Conservation (phyloP, 176 grass and related monocot species). For the Leersia perrieri region DNA sequence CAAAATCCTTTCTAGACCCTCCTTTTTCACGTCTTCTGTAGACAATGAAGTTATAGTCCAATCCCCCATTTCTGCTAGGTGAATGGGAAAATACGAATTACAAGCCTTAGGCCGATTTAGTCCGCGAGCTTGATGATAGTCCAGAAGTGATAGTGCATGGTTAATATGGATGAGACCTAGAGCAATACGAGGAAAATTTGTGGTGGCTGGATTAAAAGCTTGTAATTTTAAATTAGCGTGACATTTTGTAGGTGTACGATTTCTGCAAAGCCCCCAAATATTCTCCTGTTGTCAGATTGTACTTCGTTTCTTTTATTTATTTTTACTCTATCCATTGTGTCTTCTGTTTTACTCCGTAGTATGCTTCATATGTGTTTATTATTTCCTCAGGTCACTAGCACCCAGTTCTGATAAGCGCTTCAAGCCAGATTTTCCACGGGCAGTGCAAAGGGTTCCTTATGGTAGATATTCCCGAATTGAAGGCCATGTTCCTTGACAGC, state of each 20-base stretch:
- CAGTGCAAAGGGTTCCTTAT: conserved; percentile 45
- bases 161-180: neutral
- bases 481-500: conserved; percentile 43
- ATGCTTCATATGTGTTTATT: neutral
- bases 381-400: conserved; percentile 33
- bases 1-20: neutral
- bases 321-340: neutral
- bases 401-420: conserved; percentile 52
- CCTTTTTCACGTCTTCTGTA: neutral
- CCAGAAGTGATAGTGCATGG: neutral
- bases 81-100: neutral
- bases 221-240: neutral
- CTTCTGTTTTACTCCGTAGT: neutral
- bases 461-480: conserved; percentile 54
- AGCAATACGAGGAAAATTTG: neutral
- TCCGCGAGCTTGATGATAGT: conserved; percentile 6
- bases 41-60: neutral
- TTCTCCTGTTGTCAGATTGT: conserved; percentile 8
- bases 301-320: neutral
- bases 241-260: neutral
- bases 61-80: neutral
- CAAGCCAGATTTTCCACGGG: conserved; percentile 44
- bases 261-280: neutral
- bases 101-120: neutral
- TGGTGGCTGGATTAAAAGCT: neutral